Conservation (phyloP, 805 yeast species). For the Lachancea mirantina region DNA sequence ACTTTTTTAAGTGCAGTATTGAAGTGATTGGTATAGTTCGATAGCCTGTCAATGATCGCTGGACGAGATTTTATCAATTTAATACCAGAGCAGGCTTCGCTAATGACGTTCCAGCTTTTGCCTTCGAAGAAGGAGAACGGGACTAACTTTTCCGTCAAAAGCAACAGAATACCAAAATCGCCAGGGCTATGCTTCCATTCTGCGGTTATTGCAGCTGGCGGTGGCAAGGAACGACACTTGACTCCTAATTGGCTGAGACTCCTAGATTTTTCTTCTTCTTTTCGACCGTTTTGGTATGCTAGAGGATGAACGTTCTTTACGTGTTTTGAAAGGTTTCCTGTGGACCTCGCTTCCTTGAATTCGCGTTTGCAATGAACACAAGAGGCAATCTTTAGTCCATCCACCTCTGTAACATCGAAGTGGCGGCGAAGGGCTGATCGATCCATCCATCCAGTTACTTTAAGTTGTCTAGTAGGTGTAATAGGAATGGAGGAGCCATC, state of each 20-base stretch:
- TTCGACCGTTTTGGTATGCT: too few species aligned
- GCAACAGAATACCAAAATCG: not conserved
- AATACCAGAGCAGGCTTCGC: not conserved
- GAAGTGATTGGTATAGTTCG: not conserved
- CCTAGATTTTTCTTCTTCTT: not conserved
- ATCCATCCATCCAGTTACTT: constrained; percentile 1
- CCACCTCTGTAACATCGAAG: not conserved
- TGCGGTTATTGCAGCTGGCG: not conserved
- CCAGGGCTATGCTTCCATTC: not conserved
- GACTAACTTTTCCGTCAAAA: constrained; percentile 1
- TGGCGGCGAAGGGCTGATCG: constrained; percentile 2
- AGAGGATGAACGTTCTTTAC: constrained; percentile 2
- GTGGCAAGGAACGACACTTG: not conserved
- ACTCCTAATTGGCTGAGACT: not conserved
- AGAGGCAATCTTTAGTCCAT: not conserved
- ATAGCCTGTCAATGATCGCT: not conserved
- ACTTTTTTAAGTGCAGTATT: not conserved
- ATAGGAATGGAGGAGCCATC: too few species aligned
- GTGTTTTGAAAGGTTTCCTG: constrained; percentile 7
- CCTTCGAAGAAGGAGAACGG: not conserved
- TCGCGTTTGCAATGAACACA: constrained; percentile 1
- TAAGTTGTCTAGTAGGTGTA: too few species aligned
- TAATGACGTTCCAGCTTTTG: not conserved
- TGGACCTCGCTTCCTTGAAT: constrained; percentile 3
- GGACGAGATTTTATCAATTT: not conserved